A percentile compares a stretch with the other conserved stretches of the same genome.
Conservation (phyloP, 2,329 filamentous ascomycete species). For the Clarireedia homoeocarpa region DNA sequence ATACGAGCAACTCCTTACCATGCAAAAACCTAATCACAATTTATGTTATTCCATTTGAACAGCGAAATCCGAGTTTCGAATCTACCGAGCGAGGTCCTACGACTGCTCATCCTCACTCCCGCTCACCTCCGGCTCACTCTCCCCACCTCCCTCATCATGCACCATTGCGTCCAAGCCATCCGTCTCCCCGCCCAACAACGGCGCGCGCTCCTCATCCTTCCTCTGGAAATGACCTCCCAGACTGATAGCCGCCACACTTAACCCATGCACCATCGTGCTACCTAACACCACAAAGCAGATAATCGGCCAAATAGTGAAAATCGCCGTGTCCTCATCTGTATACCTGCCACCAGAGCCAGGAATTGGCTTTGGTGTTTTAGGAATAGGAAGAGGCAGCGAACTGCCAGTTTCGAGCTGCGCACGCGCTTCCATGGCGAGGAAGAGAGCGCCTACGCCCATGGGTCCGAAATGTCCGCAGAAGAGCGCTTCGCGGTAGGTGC, state of each 20-base stretch:
- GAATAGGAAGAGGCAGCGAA: conserved; percentile 36
- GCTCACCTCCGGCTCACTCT: conserved; percentile 29
- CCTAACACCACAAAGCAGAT: conserved; percentile 47
- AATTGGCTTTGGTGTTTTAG: conserved; percentile 26
- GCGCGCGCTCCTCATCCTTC: conserved; percentile 39
- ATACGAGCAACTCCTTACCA: no score
- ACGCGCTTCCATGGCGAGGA: conserved; percentile 47
- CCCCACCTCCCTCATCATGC: conserved; percentile 32
- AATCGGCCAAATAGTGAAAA: conserved; percentile 44
- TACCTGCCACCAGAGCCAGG: conserved; percentile 14
- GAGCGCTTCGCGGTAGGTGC: conserved; percentile 42
- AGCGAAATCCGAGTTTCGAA: not conserved
- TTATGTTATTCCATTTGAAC: no score
- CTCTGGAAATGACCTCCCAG: conserved; percentile 39
- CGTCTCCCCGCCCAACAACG: conserved; percentile 40
- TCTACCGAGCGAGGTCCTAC: not conserved
- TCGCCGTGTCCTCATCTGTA: conserved; percentile 28
- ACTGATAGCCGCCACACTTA: conserved; percentile 43
- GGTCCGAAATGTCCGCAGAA: conserved; percentile 51
- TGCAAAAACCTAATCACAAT: no score
- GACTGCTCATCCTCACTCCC: conserved; percentile 12
- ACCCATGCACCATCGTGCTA: conserved; percentile 45
- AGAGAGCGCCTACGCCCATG: conserved; percentile 48
- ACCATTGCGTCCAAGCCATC: conserved; percentile 43
- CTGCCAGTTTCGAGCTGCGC: conserved; percentile 43